A percentile compares a stretch with the other conserved stretches of the same genome.
These are phyloP conservation scores for Amesomyces nigricolor DNA, from an alignment of 2,329 filamentous ascomycete species.

Conservation along the genomic window DNA sequence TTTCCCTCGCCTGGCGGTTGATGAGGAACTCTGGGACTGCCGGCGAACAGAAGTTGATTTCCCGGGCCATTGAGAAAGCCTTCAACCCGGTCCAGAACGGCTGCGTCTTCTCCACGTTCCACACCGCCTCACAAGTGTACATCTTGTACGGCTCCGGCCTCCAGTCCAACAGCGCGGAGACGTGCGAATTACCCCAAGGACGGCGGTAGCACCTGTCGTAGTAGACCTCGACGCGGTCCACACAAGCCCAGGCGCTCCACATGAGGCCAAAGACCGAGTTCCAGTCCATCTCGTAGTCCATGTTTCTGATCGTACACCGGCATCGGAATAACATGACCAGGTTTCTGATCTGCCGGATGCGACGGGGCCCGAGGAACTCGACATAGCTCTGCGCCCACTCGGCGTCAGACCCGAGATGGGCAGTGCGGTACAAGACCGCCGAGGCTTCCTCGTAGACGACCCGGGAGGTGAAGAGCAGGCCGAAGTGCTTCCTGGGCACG, in stretches of 20 bases:
- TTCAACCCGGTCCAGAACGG: background rate
- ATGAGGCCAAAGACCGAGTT: background rate
- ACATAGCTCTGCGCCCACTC: background rate
- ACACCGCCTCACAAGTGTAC: no score
- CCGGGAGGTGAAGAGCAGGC: background rate
- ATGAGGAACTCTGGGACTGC: background rate
- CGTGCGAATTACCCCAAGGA: no score
- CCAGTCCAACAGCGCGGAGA: no score
- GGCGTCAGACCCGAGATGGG: background rate
- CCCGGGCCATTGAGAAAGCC: background rate
- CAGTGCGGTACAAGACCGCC: background rate
- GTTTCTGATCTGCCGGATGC: background rate
- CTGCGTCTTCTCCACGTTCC: no score
- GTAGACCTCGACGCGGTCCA: background rate
- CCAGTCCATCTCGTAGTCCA: background rate
- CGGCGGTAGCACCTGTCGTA: background rate
- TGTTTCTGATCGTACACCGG: background rate
- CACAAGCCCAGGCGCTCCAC: background rate
- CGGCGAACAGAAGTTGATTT: background rate
- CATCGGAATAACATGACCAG: background rate
- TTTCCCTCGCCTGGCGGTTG: background rate
- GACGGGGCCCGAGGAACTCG: background rate
- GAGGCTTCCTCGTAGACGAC: background rate
- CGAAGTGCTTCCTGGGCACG: background rate
- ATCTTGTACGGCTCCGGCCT: no score